Base-by-base conservation (phyloP, 495 filamentous ascomycete species). In the Penicillium odoratum region DNA sequence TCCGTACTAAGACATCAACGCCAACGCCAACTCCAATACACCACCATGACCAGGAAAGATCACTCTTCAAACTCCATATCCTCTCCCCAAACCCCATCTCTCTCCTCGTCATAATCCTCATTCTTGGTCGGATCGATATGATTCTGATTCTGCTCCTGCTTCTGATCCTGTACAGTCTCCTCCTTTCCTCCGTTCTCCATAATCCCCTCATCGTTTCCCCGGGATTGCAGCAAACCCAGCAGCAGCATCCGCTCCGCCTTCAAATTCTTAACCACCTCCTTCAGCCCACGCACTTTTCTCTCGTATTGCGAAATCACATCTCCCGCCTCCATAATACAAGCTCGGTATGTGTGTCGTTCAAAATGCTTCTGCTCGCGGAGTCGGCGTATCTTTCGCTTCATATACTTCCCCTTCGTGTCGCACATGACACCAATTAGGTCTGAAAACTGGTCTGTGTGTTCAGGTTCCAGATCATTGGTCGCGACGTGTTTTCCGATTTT, bases 381-480 rank as follows among this genome's bases (percentile, higher is more conserved):
- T 8, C 11, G 21, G 8, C 13, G 5, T 21, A 11, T 26, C 11
- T 28, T 53, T 6, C 55, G 50, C 46, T 68, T 59, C 29, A 68
- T 15, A 4, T 5, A 13, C 38, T 15, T 55, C 10, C 16, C 48
- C 31, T 67, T 61, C 9, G 58, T 61, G 8, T 52, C 48, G 21
- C 36, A 51, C 47, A 76, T 70, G 5, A 33, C 56, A 4, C 48
- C 26, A 36, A 73, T 56, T n/a, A 74, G 53, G 0, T 55, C 43
- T 21, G 21, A 21, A 21, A 21, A 34, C 72, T 54, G n/a, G 75
- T 48, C 16, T 0, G 67, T 68, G 30, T 70, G 58, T 0, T 44
- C 11, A 4, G 55, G 7, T 33, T 33, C 33, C 0, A 77, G 59
- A 3, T 11, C 59, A 1, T 69, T 69, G 11, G 33, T 38, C 3